Conservation (phyloP, 176 grass and related monocot genomes). For the Oryza glaberrima region DNA sequence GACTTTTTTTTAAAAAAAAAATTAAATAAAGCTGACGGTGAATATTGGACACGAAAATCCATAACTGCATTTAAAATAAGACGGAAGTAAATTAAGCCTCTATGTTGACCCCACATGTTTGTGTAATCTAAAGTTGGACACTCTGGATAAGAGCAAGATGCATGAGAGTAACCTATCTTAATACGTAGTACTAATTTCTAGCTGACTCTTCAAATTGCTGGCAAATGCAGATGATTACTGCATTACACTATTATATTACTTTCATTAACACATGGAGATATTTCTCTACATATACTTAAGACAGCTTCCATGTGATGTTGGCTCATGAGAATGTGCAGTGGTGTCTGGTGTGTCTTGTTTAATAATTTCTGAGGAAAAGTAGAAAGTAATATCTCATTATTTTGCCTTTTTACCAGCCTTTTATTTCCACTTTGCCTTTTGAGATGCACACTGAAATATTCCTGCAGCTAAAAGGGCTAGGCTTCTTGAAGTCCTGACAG, state of each 20-base stretch:
- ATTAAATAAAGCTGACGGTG: too few species aligned
- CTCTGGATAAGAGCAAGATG: neutral
- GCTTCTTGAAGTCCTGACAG: neutral
- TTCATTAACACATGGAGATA: neutral
- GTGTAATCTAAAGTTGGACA: neutral
- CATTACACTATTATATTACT: neutral
- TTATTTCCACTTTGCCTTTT: neutral
- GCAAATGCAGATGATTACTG: neutral
- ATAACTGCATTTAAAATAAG: too few species aligned
- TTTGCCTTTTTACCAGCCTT: neutral
- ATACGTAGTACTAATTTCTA: neutral
- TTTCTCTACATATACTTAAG: neutral
- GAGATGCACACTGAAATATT: conserved; percentile 19
- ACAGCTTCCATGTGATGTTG: neutral
- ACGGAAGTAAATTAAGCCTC: neutral
- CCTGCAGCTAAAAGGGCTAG: neutral
- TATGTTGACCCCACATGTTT: neutral
- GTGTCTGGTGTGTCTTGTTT: neutral
- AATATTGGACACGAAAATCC: too few species aligned
- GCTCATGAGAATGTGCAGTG: neutral
- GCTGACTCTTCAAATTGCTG: neutral
- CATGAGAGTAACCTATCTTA: neutral
- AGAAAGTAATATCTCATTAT: neutral
- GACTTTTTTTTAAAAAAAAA: too few species aligned
- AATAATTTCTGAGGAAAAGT: neutral